phyloP scores from a whole-genome alignment of 768 basidiomycete genomes.

The Neoboletus brunneissimus region DNA sequence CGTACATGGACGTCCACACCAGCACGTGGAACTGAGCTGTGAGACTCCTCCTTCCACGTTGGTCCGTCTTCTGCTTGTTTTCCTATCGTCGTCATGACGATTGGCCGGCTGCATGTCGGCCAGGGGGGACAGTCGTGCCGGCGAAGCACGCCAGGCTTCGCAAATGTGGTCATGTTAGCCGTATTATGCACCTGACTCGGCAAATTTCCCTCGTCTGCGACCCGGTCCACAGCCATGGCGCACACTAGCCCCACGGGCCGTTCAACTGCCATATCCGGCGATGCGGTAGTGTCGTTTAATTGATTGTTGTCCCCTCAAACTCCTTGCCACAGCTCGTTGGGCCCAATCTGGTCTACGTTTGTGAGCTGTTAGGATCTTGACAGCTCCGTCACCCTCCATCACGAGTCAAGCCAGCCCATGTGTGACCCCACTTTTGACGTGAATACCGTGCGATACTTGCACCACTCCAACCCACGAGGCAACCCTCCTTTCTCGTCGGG shows the following conservation, averaged over 20 bases:
- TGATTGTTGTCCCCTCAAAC: background rate
- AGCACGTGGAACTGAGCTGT: background rate
- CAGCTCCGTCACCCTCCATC: too few species aligned
- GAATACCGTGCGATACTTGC: background rate
- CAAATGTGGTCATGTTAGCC: background rate
- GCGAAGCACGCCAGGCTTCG: background rate
- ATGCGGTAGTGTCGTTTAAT: background rate
- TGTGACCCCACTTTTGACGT: background rate
- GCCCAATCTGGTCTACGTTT: background rate
- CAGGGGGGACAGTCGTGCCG: background rate
- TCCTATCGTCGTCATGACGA: constrained; percentile 8
- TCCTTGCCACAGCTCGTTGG: background rate
- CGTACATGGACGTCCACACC: too few species aligned
- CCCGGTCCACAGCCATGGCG: background rate
- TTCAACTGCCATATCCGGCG: background rate
- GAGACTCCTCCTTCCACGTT: constrained; percentile 1
- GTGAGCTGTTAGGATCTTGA: too few species aligned
- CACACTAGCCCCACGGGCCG: background rate
- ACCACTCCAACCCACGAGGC: constrained; percentile 15
- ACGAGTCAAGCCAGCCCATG: background rate
- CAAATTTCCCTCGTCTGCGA: background rate
- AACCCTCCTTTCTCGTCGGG: constrained; percentile 15
- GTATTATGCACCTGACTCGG: background rate
- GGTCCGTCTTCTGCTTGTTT: background rate
- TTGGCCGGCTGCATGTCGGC: background rate